Percentiles rank a stretch among this genome's conserved stretches.
These are phyloP conservation scores for Cercospora zeina DNA, from an alignment of 2,329 filamentous ascomycete genomes.

Conservation along the genomic window DNA sequence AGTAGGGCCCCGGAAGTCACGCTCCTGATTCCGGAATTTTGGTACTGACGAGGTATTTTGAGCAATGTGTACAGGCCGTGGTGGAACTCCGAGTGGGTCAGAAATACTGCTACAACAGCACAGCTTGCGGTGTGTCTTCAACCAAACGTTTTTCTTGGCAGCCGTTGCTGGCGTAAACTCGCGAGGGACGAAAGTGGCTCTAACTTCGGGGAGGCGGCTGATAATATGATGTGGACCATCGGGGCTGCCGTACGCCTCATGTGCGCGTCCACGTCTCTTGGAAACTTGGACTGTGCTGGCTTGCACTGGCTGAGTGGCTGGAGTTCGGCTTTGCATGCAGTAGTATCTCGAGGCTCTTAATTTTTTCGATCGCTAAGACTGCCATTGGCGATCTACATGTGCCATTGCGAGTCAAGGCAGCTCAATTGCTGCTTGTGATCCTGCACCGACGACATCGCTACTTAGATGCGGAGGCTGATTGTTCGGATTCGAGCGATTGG, in stretches of 20 bases:
- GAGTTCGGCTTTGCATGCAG: conserved; percentile 11
- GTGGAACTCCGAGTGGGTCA: background rate
- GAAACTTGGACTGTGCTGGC: background rate
- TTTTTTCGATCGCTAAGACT: background rate
- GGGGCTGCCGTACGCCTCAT: background rate
- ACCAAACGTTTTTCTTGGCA: conserved; percentile 5
- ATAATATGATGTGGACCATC: background rate
- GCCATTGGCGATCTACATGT: conserved; percentile 1
- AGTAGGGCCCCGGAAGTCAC: background rate
- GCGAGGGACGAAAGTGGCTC: background rate
- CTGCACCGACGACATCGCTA: background rate
- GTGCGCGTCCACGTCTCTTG: background rate
- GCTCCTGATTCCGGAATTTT: background rate
- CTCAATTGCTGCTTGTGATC: background rate
- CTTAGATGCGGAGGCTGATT: background rate
- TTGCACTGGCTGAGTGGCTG: conserved; percentile 9
- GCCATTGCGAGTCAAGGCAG: conserved; percentile 2
- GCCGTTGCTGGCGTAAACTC: conserved; percentile 4
- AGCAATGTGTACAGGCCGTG: background rate
- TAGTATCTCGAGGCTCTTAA: background rate
- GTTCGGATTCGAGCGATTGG: background rate
- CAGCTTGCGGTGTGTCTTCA: conserved; percentile 15
- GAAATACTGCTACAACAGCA: conserved; percentile 12
- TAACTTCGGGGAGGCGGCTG: conserved; percentile 3
- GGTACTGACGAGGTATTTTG: background rate